Evolutionary conservation across 2,329 filamentous ascomycete genomes (phyloP).

Genomic region (Xylaria hypoxylon): DNA sequence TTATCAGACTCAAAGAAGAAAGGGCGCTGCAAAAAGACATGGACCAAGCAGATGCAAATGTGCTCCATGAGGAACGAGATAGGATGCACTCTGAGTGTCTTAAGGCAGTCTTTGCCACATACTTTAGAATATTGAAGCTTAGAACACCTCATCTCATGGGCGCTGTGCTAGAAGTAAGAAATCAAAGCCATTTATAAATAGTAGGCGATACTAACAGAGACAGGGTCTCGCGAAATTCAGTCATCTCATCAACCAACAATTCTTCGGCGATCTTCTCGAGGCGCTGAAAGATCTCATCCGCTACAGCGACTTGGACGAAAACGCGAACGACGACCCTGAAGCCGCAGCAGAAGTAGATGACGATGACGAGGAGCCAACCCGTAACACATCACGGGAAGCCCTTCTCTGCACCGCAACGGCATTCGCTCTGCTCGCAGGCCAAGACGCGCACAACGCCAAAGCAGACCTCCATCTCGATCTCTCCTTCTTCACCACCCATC

Average conservation of each 20-base stretch:
- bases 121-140: slow-evolving; percentile 93
- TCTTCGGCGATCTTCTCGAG: slow-evolving; percentile 96
- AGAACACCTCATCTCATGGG: slow-evolving; percentile 89
- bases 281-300: slow-evolving; percentile 92
- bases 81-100: slow-evolving; percentile 94
- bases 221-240: slow-evolving; percentile 88
- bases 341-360: slow-evolving; percentile 56
- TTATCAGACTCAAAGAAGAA: slow-evolving; percentile 73
- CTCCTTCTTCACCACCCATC: slow-evolving; percentile 93
- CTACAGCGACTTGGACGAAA: slow-evolving; percentile 71
- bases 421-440: slow-evolving; percentile 93
- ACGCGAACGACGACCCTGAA: slow-evolving; percentile 57
- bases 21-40: slow-evolving; percentile 93
- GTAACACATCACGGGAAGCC: slow-evolving; percentile 85
- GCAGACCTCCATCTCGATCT: slow-evolving; percentile 87
- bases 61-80: slow-evolving; percentile 92
- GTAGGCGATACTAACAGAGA: slow-evolving; percentile 55
- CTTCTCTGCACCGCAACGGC: slow-evolving; percentile 96
- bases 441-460: slow-evolving; percentile 89
- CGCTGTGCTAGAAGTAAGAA: slow-evolving; percentile 67
- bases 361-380: slow-evolving; percentile 63
- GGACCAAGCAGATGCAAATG: slow-evolving; percentile 88
- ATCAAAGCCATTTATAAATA: background rate
- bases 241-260: slow-evolving; percentile 98
- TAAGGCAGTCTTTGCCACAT: slow-evolving; percentile 93